phyloP scores from a whole-genome alignment of 176 grass and related monocot species.

The Zea luxurians region DNA sequence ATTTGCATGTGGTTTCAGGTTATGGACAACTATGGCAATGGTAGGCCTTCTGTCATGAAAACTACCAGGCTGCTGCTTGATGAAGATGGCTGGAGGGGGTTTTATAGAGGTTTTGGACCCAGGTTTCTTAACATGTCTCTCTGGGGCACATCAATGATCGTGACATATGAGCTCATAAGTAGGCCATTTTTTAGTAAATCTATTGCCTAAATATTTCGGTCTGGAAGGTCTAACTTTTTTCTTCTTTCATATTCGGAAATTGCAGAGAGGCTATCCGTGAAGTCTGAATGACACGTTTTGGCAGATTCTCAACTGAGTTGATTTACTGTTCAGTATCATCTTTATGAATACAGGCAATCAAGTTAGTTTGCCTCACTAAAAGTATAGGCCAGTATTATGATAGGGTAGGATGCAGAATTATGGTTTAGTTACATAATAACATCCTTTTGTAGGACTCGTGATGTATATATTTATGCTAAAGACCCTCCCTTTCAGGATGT shows the following conservation, averaged over 20 bases:
- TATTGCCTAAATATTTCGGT: background rate
- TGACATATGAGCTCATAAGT: constrained; percentile 99
- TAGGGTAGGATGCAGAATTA: background rate
- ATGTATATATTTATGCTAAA: constrained; percentile 29
- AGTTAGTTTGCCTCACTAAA: background rate
- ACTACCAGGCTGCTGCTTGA: constrained; percentile 64
- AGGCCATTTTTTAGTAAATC: constrained; percentile 9
- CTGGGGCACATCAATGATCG: constrained; percentile 99
- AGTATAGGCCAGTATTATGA: background rate
- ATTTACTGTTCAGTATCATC: background rate
- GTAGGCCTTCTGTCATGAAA: constrained; percentile 79
- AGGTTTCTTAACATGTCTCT: constrained; percentile 96
- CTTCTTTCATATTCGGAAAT: background rate
- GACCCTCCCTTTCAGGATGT: constrained; percentile 2
- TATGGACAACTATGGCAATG: constrained; percentile 84
- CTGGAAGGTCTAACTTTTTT: constrained; percentile 7
- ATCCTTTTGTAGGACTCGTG: background rate
- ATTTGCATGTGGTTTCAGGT: constrained; percentile 52
- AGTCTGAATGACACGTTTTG: constrained; percentile 39
- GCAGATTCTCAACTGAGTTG: background rate
- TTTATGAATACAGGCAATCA: background rate
- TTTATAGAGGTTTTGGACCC: constrained; percentile 93
- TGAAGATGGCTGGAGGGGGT: constrained; percentile 90
- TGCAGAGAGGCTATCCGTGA: constrained; percentile 82
- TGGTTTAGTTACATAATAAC: background rate